Evolutionary conservation across 2,329 filamentous ascomycete species (phyloP).

Genomic region (Ascosphaera acerosa): DNA sequence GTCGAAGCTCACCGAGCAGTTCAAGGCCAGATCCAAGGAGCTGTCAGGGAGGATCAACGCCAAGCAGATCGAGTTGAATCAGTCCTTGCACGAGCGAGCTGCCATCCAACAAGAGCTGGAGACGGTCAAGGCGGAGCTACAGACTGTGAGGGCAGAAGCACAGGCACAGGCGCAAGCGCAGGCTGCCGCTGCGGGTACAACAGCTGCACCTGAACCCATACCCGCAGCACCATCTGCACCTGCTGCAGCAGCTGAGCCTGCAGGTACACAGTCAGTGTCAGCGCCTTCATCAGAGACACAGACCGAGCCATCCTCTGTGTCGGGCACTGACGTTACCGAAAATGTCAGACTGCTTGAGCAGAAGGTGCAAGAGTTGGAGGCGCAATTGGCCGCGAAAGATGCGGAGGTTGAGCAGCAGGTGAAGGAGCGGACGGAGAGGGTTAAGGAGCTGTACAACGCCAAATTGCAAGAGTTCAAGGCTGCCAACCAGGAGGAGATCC

Average conservation of each 20-base stretch:
- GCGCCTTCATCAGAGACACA: slow-evolving; percentile 7
- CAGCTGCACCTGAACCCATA: slow-evolving; percentile 22
- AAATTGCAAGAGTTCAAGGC: slow-evolving; percentile 34
- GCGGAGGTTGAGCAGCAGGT: slow-evolving; percentile 24
- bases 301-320: slow-evolving; percentile 4
- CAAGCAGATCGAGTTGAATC: slow-evolving; percentile 24
- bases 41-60: slow-evolving; percentile 36
- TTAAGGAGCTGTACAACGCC: slow-evolving; percentile 43
- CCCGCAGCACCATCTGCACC: slow-evolving; percentile 23
- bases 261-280: slow-evolving; percentile 9
- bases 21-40: slow-evolving; percentile 33
- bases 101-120: slow-evolving; percentile 43
- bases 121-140: slow-evolving; percentile 32
- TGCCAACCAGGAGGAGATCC: slow-evolving; percentile 24
- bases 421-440: slow-evolving; percentile 26
- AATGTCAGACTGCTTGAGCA: slow-evolving; percentile 37
- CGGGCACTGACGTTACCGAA: slow-evolving; percentile 21
- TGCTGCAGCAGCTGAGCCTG: slow-evolving; percentile 18
- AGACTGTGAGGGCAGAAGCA: slow-evolving; percentile 24
- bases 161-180: slow-evolving; percentile 19
- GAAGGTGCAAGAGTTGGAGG: slow-evolving; percentile 28
- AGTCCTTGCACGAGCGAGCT: slow-evolving; percentile 35
- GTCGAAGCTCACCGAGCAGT: slow-evolving; percentile 22
- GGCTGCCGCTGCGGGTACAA: slow-evolving; percentile 11
- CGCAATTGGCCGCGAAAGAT: slow-evolving; percentile 26